Evolutionary conservation across 768 basidiomycete genomes (phyloP).

Genomic region (Termitomyces sp.): DNA sequence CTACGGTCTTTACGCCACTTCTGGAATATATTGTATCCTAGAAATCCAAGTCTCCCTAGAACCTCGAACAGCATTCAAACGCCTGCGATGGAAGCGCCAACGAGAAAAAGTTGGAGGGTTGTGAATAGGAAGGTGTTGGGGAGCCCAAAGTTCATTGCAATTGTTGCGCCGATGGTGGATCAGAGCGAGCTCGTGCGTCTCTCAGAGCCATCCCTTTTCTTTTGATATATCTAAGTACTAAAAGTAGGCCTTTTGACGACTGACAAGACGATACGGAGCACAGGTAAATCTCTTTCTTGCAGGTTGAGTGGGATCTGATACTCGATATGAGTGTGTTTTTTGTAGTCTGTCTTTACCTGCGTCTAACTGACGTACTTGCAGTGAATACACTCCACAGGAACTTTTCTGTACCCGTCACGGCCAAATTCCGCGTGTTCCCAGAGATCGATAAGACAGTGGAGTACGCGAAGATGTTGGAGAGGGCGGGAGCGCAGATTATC

Average conservation of each 20-base stretch:
- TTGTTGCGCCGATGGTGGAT: slow-evolving; percentile 49
- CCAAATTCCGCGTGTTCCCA: slow-evolving; percentile 92
- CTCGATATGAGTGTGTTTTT: not conserved
- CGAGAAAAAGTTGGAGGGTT: slow-evolving; percentile 57
- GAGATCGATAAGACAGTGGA: slow-evolving; percentile 83
- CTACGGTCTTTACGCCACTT: not conserved
- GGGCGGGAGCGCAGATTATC: slow-evolving; percentile 91
- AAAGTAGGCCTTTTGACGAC: slow-evolving; percentile 79
- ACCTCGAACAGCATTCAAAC: not conserved
- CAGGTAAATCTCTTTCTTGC: slow-evolving; percentile 43
- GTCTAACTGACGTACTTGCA: slow-evolving; percentile 22
- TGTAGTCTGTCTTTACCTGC: slow-evolving; percentile 40
- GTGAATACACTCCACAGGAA: slow-evolving; percentile 85
- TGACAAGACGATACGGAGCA: slow-evolving; percentile 80
- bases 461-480: slow-evolving; percentile 95
- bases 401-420: slow-evolving; percentile 89
- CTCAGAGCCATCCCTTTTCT: no score
- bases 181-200: no score
- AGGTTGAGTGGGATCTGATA: not conserved
- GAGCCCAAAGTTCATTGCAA: slow-evolving; percentile 80
- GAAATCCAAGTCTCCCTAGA: not conserved
- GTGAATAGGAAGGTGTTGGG: slow-evolving; percentile 77
- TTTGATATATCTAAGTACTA: not conserved
- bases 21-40: not conserved
- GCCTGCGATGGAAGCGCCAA: not conserved